phyloP scores from a whole-genome alignment of 148 eudicot species.

The Camellia lanceoleosa region DNA sequence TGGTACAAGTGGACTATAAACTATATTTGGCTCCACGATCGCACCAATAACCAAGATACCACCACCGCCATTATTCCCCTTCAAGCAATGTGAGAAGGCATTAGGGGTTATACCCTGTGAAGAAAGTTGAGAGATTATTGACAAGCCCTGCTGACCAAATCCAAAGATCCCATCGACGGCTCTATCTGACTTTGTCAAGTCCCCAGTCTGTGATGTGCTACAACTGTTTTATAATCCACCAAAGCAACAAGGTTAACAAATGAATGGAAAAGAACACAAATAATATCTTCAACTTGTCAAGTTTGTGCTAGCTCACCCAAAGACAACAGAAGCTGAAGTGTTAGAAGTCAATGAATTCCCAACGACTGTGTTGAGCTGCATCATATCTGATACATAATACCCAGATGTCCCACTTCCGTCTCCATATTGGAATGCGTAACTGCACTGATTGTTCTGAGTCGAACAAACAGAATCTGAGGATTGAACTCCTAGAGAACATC shows the following conservation, averaged over 20 bases:
- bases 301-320: constrained; percentile 57
- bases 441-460: constrained; percentile 57
- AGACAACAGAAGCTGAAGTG: constrained; percentile 62
- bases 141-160: constrained; percentile 90
- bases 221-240: constrained; percentile 48
- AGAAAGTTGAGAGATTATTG: constrained; percentile 75
- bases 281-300: neutral
- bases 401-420: constrained; percentile 97
- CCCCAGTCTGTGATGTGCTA: constrained; percentile 80
- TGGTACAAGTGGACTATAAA: constrained; percentile 84
- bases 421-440: constrained; percentile 87
- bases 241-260: constrained; percentile 5
- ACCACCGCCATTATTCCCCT: constrained; percentile 65
- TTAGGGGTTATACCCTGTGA: constrained; percentile 76
- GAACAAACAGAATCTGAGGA: constrained; percentile 69
- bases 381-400: constrained; percentile 60
- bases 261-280: neutral
- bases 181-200: constrained; percentile 80
- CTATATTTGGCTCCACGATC: constrained; percentile 88
- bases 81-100: constrained; percentile 87
- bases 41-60: constrained; percentile 85
- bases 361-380: constrained; percentile 59
- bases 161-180: constrained; percentile 98
- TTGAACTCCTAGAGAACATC: constrained; percentile 64
- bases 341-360: constrained; percentile 54